Conservation (phyloP, 495 filamentous ascomycete genomes). For the Podospora tetraspora region DNA sequence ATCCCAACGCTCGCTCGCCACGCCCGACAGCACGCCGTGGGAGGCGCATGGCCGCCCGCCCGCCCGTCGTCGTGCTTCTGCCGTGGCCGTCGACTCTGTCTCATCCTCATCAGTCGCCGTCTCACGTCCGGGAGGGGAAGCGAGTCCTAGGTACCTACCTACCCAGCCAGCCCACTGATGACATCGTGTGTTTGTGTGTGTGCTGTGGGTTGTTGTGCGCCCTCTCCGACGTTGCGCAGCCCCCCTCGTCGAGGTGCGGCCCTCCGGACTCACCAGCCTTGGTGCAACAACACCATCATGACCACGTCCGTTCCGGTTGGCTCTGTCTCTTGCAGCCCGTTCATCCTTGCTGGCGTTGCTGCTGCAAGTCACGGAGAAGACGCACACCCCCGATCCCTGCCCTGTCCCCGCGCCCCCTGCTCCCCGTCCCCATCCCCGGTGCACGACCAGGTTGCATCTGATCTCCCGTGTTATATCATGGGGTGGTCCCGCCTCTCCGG, state of each 20-base stretch:
- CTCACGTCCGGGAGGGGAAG: not conserved
- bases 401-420: no score
- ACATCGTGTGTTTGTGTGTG: not conserved
- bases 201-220: not conserved
- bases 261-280: not conserved
- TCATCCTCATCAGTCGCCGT: not conserved
- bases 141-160: not conserved
- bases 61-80: not conserved
- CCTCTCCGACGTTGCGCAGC: not conserved
- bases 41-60: not conserved
- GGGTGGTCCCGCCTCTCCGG: not conserved
- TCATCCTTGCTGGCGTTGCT: not conserved
- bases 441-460: not conserved
- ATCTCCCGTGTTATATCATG: not conserved
- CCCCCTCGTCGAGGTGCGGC: no score
- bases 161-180: not conserved
- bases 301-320: not conserved
- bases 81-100: not conserved
- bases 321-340: not conserved
- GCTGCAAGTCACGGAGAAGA: not conserved
- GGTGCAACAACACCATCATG: not conserved
- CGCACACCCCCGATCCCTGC: not conserved
- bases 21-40: not conserved
- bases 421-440: no score
- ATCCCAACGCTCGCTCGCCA: not conserved